Conservation (phyloP, 2,329 filamentous ascomycete genomes). For the Leptoxyphium fumago region DNA sequence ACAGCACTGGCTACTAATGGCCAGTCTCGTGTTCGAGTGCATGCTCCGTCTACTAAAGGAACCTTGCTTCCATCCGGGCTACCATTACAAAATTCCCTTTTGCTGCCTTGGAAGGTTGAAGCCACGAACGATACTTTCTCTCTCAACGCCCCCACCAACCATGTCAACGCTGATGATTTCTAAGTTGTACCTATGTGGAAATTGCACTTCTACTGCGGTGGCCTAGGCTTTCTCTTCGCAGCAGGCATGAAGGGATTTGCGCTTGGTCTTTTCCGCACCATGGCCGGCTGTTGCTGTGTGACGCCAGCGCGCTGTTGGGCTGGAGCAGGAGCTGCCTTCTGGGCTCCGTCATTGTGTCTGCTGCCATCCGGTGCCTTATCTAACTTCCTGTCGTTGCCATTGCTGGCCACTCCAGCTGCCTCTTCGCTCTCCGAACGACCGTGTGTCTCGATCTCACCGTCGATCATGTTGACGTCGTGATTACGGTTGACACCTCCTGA, state of each 20-base stretch:
- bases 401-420: not conserved
- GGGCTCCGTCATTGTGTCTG: not conserved
- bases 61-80: too few species aligned
- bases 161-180: too few species aligned
- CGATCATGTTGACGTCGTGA: conserved; percentile 1
- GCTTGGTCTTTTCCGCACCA: not conserved
- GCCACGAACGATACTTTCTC: too few species aligned
- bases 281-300: not conserved
- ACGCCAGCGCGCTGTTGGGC: not conserved
- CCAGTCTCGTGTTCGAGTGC: too few species aligned
- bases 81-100: too few species aligned
- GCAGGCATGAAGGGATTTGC: not conserved
- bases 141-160: too few species aligned
- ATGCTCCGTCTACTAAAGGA: too few species aligned
- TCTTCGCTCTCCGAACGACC: conserved; percentile 1
- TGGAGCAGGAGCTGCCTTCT: not conserved
- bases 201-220: not conserved
- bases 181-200: too few species aligned
- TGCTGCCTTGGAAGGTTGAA: too few species aligned
- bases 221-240: not conserved
- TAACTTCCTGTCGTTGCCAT: not conserved
- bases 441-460: conserved; percentile 4
- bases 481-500: too few species aligned
- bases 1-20: too few species aligned
- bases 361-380: not conserved